Conservation (phyloP, 2,329 filamentous ascomycete genomes). For the Sclerotinia trifoliorum region DNA sequence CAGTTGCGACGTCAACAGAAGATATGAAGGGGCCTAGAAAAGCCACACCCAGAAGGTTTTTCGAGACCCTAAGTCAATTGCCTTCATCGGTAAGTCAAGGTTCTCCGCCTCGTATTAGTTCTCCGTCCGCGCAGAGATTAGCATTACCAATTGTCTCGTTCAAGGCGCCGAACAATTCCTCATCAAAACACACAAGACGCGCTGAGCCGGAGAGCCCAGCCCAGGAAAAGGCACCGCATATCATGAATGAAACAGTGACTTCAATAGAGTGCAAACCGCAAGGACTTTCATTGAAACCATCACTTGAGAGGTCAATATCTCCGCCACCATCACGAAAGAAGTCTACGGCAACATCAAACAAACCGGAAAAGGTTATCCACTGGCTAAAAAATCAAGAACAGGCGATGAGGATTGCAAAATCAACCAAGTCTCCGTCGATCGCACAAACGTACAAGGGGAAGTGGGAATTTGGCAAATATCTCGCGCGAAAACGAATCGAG, state of each 20-base stretch:
- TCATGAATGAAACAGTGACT: background rate
- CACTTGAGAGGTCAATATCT: constrained; percentile 1
- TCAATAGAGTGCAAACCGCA: background rate
- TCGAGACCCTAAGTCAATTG: constrained; percentile 21
- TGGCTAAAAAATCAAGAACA: background rate
- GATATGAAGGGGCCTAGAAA: background rate
- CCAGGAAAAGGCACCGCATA: background rate
- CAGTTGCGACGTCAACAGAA: background rate
- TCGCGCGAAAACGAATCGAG: constrained; percentile 13
- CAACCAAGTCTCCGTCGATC: background rate
- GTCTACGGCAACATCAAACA: background rate
- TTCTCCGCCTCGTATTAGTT: background rate
- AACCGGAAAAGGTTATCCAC: background rate
- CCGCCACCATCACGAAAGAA: background rate
- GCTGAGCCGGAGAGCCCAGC: background rate
- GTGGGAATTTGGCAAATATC: constrained; percentile 17
- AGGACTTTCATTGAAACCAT: background rate
- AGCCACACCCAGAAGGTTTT: constrained; percentile 4
- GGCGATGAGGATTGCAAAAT: background rate
- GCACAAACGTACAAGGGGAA: background rate
- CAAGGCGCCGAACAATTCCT: background rate
- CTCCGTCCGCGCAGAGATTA: background rate
- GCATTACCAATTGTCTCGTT: background rate
- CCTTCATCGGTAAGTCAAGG: background rate
- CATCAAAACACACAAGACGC: background rate